Conservation (phyloP, 257 asterid species). For the Anisodus acutangulus region DNA sequence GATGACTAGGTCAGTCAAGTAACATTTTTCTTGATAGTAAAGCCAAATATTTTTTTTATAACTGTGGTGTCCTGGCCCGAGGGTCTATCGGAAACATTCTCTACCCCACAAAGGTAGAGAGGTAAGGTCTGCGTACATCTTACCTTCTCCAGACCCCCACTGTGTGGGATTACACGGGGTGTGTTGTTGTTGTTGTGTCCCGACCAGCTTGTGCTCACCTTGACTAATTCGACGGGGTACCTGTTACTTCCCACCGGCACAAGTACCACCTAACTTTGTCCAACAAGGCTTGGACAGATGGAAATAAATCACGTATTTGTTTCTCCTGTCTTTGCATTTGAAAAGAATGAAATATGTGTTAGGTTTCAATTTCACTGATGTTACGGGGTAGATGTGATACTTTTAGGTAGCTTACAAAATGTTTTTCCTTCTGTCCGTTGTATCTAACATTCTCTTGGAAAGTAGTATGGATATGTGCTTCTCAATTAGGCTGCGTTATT, state of each 20-base stretch:
- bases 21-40: not conserved
- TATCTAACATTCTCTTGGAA: constrained; percentile 4
- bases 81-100: too few species aligned
- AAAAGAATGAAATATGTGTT: not conserved
- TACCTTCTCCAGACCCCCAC: too few species aligned
- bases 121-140: too few species aligned
- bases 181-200: too few species aligned
- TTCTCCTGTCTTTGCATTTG: constrained; percentile 1
- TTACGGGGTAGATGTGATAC: not conserved
- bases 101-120: too few species aligned
- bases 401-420: not conserved
- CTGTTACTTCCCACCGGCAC: not conserved
- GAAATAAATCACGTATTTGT: not conserved
- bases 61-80: not conserved
- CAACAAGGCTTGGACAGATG: not conserved
- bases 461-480: not conserved
- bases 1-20: not conserved
- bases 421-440: not conserved
- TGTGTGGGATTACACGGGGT: too few species aligned
- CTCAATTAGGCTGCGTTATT: not conserved
- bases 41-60: not conserved
- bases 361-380: not conserved
- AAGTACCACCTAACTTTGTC: not conserved
- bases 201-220: not conserved
- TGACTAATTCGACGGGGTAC: not conserved